Percentiles rank a stretch among this genome's conserved stretches.
phyloP scores from a whole-genome alignment of 305 asterid genomes.

The Salvia sclarea region DNA sequence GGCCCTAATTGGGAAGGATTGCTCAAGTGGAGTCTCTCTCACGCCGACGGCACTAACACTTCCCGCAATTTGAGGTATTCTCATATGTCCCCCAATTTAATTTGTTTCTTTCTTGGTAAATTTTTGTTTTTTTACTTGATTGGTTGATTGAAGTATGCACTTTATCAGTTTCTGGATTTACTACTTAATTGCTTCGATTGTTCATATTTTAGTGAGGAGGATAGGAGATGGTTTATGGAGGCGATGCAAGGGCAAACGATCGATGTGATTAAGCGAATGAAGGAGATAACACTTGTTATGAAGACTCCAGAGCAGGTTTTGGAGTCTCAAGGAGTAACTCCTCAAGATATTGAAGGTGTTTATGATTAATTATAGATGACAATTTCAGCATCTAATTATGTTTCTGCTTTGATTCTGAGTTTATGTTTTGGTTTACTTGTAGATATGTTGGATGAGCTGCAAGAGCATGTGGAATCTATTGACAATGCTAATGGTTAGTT shows the following conservation, averaged over 20 bases:
- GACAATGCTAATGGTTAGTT: constrained; percentile 95
- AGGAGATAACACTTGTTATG: constrained; percentile 87
- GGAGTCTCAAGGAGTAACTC: constrained; percentile 87
- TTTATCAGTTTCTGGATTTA: not conserved
- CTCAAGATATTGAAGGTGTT: constrained; percentile 81
- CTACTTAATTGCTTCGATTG: not conserved
- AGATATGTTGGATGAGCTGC: constrained; percentile 91
- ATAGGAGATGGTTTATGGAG: constrained; percentile 89
- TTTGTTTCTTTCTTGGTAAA: not conserved
- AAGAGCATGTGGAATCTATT: constrained; percentile 90
- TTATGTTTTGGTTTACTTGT: constrained; percentile 17
- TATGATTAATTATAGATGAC: not conserved
- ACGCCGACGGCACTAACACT: constrained; percentile 68
- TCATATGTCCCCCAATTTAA: not conserved
- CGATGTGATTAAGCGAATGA: constrained; percentile 75
- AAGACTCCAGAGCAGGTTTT: constrained; percentile 76
- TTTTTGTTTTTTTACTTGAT: not conserved
- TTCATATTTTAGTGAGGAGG: constrained; percentile 68
- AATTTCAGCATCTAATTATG: not conserved
- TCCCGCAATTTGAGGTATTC: constrained; percentile 68
- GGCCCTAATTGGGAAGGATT: constrained; percentile 94
- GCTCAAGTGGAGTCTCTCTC: constrained; percentile 93
- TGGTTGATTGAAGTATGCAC: not conserved
- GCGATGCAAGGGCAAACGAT: constrained; percentile 92
- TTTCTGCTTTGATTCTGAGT: not conserved